Evolutionary conservation across 441 rosid species (phyloP).

Genomic region (Hypseocharis bilobata): DNA sequence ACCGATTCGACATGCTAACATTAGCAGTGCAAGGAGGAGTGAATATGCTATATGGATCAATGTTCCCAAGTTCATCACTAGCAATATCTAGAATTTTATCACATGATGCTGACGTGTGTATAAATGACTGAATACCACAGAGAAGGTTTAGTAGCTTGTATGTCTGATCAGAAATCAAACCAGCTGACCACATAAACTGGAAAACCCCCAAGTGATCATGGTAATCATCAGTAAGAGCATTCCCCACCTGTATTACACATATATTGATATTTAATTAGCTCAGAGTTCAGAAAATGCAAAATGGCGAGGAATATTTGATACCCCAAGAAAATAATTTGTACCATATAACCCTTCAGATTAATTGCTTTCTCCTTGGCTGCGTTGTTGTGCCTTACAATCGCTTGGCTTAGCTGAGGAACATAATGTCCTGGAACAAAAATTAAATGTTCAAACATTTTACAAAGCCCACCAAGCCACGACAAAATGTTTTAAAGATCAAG

Average conservation of each 20-base stretch:
- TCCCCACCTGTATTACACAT: conserved; percentile 60
- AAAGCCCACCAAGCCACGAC: neutral
- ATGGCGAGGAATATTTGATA: neutral
- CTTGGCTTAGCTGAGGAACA: conserved; percentile 86
- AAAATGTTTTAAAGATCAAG: neutral
- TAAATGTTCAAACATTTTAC: neutral
- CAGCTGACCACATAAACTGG: conserved; percentile 76
- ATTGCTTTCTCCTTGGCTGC: conserved; percentile 35
- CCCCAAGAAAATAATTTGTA: conserved; percentile 22
- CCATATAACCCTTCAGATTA: conserved; percentile 88
- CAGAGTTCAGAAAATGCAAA: neutral
- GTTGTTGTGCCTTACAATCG: conserved; percentile 52
- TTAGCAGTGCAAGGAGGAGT: conserved; percentile 60
- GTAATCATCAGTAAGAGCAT: conserved; percentile 76
- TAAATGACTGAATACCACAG: conserved; percentile 57
- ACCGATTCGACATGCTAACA: conserved; percentile 38
- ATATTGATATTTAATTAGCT: conserved; percentile 9
- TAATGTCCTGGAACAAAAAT: conserved; percentile 60
- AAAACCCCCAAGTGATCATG: conserved; percentile 66
- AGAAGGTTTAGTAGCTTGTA: conserved; percentile 47
- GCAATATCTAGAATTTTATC: conserved; percentile 43
- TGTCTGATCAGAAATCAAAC: conserved; percentile 81
- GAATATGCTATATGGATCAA: conserved; percentile 75
- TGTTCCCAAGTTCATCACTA: conserved; percentile 54
- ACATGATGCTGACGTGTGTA: conserved; percentile 59